These are phyloP conservation scores for Bigelowiella natans DNA, from an alignment of 78 protist species.

Conservation along the genomic window DNA sequence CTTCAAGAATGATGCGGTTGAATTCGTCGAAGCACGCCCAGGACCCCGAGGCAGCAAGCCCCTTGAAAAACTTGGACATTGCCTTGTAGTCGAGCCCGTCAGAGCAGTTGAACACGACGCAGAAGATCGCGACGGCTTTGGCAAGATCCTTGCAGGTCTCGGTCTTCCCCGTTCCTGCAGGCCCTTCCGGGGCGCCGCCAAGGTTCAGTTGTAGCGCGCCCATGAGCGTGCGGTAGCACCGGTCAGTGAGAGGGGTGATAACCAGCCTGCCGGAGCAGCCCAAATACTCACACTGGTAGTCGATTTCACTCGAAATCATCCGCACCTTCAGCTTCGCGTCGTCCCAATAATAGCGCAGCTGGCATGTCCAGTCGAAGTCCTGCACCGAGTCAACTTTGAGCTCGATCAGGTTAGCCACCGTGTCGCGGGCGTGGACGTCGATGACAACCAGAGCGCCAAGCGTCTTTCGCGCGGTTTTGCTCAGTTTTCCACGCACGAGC, in stretches of 20 bases:
- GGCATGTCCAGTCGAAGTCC: conserved; percentile 59
- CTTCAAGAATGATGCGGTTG: conserved; percentile 75
- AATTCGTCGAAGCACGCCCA: conserved; percentile 81
- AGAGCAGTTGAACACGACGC: conserved; percentile 77
- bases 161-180: conserved; percentile 79
- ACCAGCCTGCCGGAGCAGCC: conserved; percentile 47
- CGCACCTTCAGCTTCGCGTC: background rate
- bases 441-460: background rate
- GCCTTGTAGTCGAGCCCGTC: conserved; percentile 47
- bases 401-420: background rate
- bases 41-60: conserved; percentile 49
- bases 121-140: conserved; percentile 55
- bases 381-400: no score
- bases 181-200: conserved; percentile 82
- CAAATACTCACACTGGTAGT: background rate
- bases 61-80: conserved; percentile 70
- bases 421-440: background rate
- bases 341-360: conserved; percentile 43
- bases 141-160: conserved; percentile 71
- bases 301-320: background rate
- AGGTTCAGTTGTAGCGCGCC: conserved; percentile 47
- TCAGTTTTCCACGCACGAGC: background rate
- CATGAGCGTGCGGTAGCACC: conserved; percentile 72
- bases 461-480: background rate
- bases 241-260: conserved; percentile 70